Base-by-base conservation (phyloP, 1,284 basidiomycete genomes). In the Ustilago curta region DNA sequence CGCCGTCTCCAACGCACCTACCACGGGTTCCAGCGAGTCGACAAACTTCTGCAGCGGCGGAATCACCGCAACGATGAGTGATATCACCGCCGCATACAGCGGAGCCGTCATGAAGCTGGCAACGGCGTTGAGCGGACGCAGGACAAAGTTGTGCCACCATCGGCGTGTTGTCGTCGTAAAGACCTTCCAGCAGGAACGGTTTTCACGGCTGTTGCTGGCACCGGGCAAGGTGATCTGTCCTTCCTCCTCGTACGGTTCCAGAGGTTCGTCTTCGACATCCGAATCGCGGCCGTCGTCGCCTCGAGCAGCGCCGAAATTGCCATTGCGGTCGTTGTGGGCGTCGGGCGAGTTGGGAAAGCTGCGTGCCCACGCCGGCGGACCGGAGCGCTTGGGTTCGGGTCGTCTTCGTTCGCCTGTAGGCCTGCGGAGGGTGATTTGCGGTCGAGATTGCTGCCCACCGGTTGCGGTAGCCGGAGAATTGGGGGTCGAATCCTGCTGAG, bases 31-130 rank as follows among this genome's bases (percentile, higher is more conserved):
- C 19, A 85, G 45, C 42, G 81, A 66, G 47, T 84, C 82, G 49
- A 87, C 56, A 18, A 77, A 70, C 40, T 70, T 58, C 67, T 87
- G 86, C 14, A 96, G 78, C 1, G 92, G 91, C 7, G 87, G 91
- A 19, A 92, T 88, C 77, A 93, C 89, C 1, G 94, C 94, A 39
- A 96, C 93, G 53, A 93, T 70, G 39, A 97, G 87, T 2, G 93
- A 93, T 1, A 90, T 85, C 14, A 94, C 83, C 2, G 94, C 92
- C 5, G 86, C 83, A 77, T 85, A 86, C 8, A 86, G 72, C 19
- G 82, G 84, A 18, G 91, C 90, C 0, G 93, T 95, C 93, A 95
- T 93, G 86, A 95, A 95, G 32, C 88, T 88, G 80, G 89, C 89
- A 73, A 94, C 83, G 0, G 86, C 86, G 16, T 82, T 83, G 79